Conservation (phyloP, 108 stramenopile genomes). For the Cyclostephanos tholiformis region DNA sequence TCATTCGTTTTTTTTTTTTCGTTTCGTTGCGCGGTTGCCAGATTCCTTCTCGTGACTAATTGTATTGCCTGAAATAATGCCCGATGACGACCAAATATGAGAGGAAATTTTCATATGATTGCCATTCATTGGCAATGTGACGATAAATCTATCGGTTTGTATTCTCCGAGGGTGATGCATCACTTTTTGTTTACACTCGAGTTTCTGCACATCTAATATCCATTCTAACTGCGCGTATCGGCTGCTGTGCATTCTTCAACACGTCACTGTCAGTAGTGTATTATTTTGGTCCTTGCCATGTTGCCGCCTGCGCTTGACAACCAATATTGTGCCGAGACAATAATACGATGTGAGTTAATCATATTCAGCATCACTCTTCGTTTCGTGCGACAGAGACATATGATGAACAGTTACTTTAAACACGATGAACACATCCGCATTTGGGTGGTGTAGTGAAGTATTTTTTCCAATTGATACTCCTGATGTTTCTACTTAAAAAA, state of each 20-base stretch:
- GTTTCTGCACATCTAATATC: neutral
- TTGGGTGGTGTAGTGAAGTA: slow-evolving; percentile 19
- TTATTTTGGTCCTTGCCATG: neutral
- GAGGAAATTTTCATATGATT: slow-evolving; percentile 17
- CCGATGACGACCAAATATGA: slow-evolving; percentile 23
- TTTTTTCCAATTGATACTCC: slow-evolving; percentile 54
- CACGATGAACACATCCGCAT: slow-evolving; percentile 35
- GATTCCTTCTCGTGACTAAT: too few species aligned
- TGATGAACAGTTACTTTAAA: slow-evolving; percentile 52
- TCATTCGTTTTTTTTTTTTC: neutral
- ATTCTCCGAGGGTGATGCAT: slow-evolving; percentile 35
- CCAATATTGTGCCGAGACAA: neutral
- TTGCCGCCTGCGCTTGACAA: neutral
- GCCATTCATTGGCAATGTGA: slow-evolving; percentile 2
- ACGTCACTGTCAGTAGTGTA: neutral
- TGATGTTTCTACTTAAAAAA: slow-evolving; percentile 17
- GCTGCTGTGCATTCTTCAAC: neutral
- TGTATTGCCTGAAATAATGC: neutral
- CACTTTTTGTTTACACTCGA: neutral
- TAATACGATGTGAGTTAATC: neutral
- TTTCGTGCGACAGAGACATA: slow-evolving; percentile 7
- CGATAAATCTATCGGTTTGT: slow-evolving; percentile 34
- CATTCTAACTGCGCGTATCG: neutral
- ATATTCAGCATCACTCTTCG: neutral
- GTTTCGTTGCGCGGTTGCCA: too few species aligned